phyloP scores from a whole-genome alignment of 202 grass and related monocot species.

The Digitaria exilis region DNA sequence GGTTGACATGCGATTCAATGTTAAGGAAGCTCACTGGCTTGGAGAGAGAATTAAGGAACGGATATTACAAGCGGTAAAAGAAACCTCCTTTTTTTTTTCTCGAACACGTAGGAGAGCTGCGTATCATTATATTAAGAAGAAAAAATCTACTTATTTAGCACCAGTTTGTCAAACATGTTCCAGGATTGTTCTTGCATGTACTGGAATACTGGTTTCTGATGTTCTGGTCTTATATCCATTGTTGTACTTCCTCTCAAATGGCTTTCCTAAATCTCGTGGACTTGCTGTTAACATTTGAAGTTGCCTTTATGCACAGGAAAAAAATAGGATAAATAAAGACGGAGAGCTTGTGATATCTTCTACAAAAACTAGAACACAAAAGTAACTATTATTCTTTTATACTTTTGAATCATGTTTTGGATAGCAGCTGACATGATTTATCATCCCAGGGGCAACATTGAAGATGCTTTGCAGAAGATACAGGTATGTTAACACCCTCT shows the following conservation, averaged over 20 bases:
- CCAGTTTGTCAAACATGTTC: not conserved
- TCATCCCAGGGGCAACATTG: slow-evolving; percentile 79
- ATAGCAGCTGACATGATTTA: slow-evolving; percentile 32
- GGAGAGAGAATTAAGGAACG: slow-evolving; percentile 84
- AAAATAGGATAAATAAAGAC: slow-evolving; percentile 92
- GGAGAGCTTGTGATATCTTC: slow-evolving; percentile 96
- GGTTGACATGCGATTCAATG: slow-evolving; percentile 98
- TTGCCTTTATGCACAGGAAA: slow-evolving; percentile 62
- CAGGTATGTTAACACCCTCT: slow-evolving; percentile 56
- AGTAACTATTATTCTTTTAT: slow-evolving; percentile 54
- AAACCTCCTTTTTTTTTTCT: not conserved
- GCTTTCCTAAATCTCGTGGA: slow-evolving; percentile 27
- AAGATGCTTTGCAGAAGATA: slow-evolving; percentile 92
- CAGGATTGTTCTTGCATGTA: not conserved
- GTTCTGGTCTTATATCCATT: not conserved
- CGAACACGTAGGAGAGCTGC: no score
- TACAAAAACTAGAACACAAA: slow-evolving; percentile 93
- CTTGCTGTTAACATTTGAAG: slow-evolving; percentile 31
- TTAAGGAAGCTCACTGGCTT: slow-evolving; percentile 87
- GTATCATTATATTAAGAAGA: not conserved
- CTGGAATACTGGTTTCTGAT: slow-evolving; percentile 9
- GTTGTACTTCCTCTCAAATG: slow-evolving; percentile 11
- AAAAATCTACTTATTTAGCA: slow-evolving; percentile 16
- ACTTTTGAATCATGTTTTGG: slow-evolving; percentile 30
- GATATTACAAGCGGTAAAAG: slow-evolving; percentile 79